Evolutionary conservation across 495 filamentous ascomycete species (phyloP).

Genomic region (Podospora comata): DNA sequence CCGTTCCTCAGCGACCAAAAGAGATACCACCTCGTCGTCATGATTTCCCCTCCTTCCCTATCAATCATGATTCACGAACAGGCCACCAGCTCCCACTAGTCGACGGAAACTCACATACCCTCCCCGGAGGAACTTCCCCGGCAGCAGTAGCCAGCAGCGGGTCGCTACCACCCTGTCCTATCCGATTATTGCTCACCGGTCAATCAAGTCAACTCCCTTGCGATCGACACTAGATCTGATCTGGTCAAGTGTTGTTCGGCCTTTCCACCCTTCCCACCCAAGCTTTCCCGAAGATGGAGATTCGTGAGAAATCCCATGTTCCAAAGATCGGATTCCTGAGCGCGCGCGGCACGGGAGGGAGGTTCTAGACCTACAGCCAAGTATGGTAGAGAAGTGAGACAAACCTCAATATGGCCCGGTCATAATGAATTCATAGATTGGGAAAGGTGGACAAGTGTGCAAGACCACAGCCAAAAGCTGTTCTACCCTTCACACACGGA

Average conservation of each 20-base stretch:
- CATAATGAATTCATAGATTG: not conserved
- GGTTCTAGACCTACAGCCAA: not conserved
- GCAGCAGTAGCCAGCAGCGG: too few species aligned
- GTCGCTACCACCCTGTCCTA: not conserved
- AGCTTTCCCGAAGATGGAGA: not conserved
- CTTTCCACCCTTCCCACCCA: not conserved
- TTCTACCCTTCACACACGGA: not conserved
- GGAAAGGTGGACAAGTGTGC: not conserved
- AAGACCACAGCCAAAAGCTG: not conserved
- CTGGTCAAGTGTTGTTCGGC: not conserved
- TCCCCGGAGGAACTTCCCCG: not conserved
- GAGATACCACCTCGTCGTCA: too few species aligned
- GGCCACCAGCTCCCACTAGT: too few species aligned
- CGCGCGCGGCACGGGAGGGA: too few species aligned
- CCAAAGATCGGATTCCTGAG: not conserved
- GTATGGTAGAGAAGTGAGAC: not conserved
- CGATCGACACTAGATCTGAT: not conserved
- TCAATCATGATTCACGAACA: too few species aligned
- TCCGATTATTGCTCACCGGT: not conserved
- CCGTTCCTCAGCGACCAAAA: too few species aligned
- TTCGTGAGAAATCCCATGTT: not conserved
- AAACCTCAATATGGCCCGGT: not conserved
- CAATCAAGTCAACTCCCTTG: not conserved
- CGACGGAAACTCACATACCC: not conserved
- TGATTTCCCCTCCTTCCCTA: not conserved